phyloP scores from a whole-genome alignment of 176 grass and related monocot genomes.

The Aechmea fasciata region DNA sequence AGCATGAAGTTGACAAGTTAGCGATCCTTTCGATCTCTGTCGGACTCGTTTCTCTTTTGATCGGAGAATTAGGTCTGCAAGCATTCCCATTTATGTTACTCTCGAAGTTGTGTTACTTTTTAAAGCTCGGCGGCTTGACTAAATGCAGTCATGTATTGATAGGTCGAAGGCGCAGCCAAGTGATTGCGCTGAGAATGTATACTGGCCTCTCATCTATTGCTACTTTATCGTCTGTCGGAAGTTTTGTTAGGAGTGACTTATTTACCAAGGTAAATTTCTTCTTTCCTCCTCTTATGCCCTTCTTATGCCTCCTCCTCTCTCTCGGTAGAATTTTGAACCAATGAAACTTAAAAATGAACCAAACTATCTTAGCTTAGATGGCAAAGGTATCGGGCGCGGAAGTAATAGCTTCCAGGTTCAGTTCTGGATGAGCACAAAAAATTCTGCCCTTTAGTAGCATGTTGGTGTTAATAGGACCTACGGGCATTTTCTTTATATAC shows the following conservation, averaged over 20 bases:
- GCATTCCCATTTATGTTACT: not conserved
- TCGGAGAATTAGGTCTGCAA: conserved; percentile 70
- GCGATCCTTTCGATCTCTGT: conserved; percentile 39
- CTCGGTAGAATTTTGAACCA: too few species aligned
- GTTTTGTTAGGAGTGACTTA: conserved; percentile 53
- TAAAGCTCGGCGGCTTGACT: not conserved
- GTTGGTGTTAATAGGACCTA: too few species aligned
- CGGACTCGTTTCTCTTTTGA: conserved; percentile 57
- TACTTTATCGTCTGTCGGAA: conserved; percentile 41
- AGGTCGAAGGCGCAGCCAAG: conserved; percentile 53
- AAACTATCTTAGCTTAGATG: too few species aligned
- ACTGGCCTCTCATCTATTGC: conserved; percentile 69
- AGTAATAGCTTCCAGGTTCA: too few species aligned
- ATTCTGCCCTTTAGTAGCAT: too few species aligned
- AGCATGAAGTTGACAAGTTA: conserved; percentile 41
- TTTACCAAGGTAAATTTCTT: conserved; percentile 40
- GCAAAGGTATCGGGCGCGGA: too few species aligned
- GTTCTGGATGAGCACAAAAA: too few species aligned
- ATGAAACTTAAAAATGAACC: too few species aligned
- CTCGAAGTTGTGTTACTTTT: not conserved
- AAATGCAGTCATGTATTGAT: conserved; percentile 15
- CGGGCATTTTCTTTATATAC: too few species aligned
- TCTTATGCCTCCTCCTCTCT: too few species aligned
- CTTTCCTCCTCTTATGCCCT: conserved; percentile 2
- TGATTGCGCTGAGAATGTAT: conserved; percentile 49